These are phyloP conservation scores for Tricholoma matsutake DNA, from an alignment of 768 basidiomycete genomes.

Conservation along the genomic window DNA sequence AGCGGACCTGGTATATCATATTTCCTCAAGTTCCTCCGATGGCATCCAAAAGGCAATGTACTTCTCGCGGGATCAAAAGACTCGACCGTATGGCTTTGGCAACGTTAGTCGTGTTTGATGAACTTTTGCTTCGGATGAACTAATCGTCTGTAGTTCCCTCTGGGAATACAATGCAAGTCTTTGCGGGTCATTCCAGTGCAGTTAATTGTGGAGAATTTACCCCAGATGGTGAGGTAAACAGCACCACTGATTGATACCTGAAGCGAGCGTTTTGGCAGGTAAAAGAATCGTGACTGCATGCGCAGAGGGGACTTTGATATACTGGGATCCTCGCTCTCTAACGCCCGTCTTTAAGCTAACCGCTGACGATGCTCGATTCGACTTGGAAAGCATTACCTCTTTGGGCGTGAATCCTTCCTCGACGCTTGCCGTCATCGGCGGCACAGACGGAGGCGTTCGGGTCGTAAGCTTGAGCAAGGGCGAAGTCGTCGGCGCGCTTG, in stretches of 20 bases:
- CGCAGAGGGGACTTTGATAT: constrained; percentile 74
- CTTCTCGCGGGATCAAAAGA: constrained; percentile 92
- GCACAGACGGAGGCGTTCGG: constrained; percentile 79
- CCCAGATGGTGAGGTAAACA: constrained; percentile 62
- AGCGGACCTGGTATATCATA: neutral
- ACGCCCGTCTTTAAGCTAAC: constrained; percentile 81
- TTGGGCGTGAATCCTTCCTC: constrained; percentile 83
- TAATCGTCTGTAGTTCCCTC: constrained; percentile 69
- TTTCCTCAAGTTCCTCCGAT: constrained; percentile 75
- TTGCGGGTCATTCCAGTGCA: constrained; percentile 83
- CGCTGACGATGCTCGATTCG: constrained; percentile 67
- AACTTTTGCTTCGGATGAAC: neutral
- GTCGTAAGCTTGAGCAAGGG: constrained; percentile 87
- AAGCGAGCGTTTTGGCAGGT: constrained; percentile 38
- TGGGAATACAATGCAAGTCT: constrained; percentile 94
- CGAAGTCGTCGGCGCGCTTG: constrained; percentile 71
- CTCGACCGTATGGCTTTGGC: constrained; percentile 95
- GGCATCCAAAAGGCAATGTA: constrained; percentile 93
- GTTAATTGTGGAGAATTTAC: constrained; percentile 90
- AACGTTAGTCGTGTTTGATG: constrained; percentile 54
- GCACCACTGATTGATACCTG: neutral
- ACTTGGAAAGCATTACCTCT: constrained; percentile 81
- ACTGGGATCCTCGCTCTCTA: constrained; percentile 87
- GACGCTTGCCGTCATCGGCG: constrained; percentile 89
- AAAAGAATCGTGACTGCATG: constrained; percentile 89